These are phyloP conservation scores for Hemerocallis citrina DNA, from an alignment of 106 monocot genomes.

Conservation along the genomic window DNA sequence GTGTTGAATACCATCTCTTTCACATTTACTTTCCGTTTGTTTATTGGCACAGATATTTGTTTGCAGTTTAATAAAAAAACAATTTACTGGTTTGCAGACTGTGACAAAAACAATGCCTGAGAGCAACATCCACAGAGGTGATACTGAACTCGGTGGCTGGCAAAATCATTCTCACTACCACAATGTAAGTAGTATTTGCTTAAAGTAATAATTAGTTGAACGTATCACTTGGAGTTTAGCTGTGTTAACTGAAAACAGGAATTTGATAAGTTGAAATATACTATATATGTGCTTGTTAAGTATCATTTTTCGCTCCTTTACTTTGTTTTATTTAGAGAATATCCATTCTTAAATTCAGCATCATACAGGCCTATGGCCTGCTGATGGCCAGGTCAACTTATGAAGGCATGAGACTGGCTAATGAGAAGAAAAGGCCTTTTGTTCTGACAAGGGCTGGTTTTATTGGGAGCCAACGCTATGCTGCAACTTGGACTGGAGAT, in stretches of 20 bases:
- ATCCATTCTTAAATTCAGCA: constrained; percentile 3
- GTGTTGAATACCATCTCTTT: background rate
- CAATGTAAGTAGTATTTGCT: constrained; percentile 47
- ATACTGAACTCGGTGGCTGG: constrained; percentile 66
- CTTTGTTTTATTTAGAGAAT: background rate
- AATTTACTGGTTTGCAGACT: constrained; percentile 60
- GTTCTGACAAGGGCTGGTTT: constrained; percentile 99
- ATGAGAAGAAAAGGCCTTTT: constrained; percentile 64
- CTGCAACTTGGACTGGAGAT: constrained; percentile 98
- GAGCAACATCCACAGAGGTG: constrained; percentile 86
- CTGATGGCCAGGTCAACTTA: constrained; percentile 96
- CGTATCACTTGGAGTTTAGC: background rate
- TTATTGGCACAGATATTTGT: background rate
- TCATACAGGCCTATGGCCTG: constrained; percentile 81
- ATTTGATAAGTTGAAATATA: background rate
- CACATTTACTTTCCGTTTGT: constrained; percentile 6
- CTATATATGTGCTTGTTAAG: background rate
- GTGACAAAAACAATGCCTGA: constrained; percentile 97
- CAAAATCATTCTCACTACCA: constrained; percentile 92
- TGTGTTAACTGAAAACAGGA: background rate
- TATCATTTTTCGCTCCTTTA: constrained; percentile 1
- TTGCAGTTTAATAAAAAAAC: constrained; percentile 81
- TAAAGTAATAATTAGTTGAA: background rate
- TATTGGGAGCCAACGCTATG: constrained; percentile 93
- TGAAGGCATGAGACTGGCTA: constrained; percentile 88